Base-by-base conservation (phyloP, 1,284 basidiomycete genomes). In the Ceratobasidium theobromae region DNA sequence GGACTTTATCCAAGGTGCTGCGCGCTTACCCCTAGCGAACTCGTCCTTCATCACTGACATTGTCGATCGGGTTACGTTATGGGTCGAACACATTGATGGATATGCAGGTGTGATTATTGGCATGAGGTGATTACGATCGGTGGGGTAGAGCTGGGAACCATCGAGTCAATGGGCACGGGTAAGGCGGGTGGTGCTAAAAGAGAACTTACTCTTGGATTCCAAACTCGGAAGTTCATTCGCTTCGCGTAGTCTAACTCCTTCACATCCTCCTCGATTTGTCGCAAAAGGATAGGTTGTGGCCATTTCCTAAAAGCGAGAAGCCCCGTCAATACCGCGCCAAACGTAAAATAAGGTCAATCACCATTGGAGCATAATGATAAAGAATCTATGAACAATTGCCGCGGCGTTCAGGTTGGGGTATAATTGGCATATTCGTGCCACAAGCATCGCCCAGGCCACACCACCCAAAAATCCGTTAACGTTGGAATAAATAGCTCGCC, bases 81-180 rank as follows among this genome's bases (percentile, higher is more conserved):
- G 97, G 14, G 97, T 99, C 33, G 96, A 88, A 76, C 96, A 99
- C 96, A 99, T 99, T n/a, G 95, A 91, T 41, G 97, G 97, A 78
- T 98, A 99, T 23, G 97, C 95, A 3, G 97, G 97, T 0, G 97
- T 99, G 73, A 99, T 99, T 75, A 99, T 98, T n/a, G 97, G 97
- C 97, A 99, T 99, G 68, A 94, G 86, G 78, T 99, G 97, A 35
- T 90, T 84, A 69, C 93, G 85, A 77, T 99, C 97, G 69, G 87
- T 85, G 1, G 95, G 93, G 77, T 98, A 98, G 58, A 98, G 79
- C 91, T 95, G 71, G n/a, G 1, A 30, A 8, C 49, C 6, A 45
- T 32, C 27, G 38, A 30, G 16, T 21, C 12, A 62, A 40, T 51
- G 32, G 11, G 18, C 25, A 18, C 23, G 27, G n/a, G n/a, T n/a